Evolutionary conservation across 2,329 filamentous ascomycete genomes (phyloP).

Genomic region (Diaporthe destruens): DNA sequence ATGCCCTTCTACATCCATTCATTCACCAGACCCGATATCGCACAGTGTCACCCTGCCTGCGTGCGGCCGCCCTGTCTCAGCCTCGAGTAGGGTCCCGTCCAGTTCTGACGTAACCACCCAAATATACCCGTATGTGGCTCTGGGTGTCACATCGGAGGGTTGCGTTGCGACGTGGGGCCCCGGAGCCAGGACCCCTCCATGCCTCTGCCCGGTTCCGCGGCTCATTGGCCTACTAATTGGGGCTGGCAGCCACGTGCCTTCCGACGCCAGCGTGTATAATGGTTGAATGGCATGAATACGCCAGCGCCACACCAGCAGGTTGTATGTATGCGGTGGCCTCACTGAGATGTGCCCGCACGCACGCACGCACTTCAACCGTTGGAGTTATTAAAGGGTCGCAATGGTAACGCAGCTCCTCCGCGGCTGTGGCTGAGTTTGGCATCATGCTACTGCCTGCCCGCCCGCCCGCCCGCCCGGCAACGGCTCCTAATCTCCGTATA

Average conservation of each 20-base stretch:
- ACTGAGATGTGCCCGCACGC: too few species aligned
- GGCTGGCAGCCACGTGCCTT: not conserved
- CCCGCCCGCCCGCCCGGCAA: too few species aligned
- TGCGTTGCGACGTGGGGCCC: constrained; percentile 4
- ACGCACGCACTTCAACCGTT: too few species aligned
- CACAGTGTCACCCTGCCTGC: not conserved
- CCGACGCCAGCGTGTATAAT: too few species aligned
- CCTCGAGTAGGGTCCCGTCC: not conserved
- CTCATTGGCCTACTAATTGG: not conserved
- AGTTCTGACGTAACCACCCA: constrained; percentile 5
- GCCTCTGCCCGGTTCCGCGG: constrained; percentile 21
- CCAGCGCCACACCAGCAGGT: too few species aligned
- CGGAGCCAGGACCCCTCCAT: not conserved
- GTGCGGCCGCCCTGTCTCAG: constrained; percentile 22
- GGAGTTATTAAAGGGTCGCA: not conserved
- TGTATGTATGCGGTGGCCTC: too few species aligned
- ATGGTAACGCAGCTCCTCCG: not conserved
- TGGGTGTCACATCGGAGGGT: constrained; percentile 7
- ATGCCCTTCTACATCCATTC: too few species aligned
- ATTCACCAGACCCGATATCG: not conserved
- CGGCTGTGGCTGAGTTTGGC: constrained; percentile 9
- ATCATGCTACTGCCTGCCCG: not conserved
- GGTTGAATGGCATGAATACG: too few species aligned
- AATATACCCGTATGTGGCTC: not conserved
- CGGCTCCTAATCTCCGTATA: too few species aligned